Evolutionary conservation across 306 rosid genomes (phyloP).

Genomic region (Cotoneaster glaucophyllus): DNA sequence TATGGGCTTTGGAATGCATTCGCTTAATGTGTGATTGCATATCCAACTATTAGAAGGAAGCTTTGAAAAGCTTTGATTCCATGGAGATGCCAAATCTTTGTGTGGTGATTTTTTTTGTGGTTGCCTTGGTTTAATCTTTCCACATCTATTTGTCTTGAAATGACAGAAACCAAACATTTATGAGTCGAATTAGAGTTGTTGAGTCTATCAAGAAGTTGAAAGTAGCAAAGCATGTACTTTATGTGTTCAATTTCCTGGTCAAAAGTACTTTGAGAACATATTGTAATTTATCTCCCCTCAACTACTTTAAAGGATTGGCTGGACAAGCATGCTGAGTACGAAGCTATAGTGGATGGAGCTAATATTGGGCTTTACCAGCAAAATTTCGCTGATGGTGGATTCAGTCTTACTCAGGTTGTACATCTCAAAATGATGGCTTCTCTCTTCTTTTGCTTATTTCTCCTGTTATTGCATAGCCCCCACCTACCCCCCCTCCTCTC

Average conservation of each 20-base stretch:
- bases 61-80: neutral
- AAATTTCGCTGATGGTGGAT: conserved; percentile 90
- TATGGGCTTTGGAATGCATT: neutral
- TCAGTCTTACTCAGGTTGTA: conserved; percentile 74
- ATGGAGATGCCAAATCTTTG: neutral
- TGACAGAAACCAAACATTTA: neutral
- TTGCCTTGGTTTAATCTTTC: neutral
- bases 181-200: neutral
- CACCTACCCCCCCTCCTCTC: too few relatives aligned
- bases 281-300: neutral
- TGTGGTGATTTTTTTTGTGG: neutral
- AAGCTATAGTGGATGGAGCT: conserved; percentile 85
- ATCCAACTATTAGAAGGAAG: neutral
- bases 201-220: neutral
- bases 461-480: neutral
- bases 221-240: neutral
- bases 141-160: neutral
- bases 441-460: neutral
- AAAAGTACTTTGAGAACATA: neutral
- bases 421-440: conserved; percentile 2
- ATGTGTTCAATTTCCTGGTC: neutral
- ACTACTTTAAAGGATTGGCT: conserved; percentile 56
- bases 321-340: conserved; percentile 42
- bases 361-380: conserved; percentile 92
- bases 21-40: neutral